Conservation (phyloP, 129 eudicot species). For the sunflower (Helianthus annuus) region DNA sequence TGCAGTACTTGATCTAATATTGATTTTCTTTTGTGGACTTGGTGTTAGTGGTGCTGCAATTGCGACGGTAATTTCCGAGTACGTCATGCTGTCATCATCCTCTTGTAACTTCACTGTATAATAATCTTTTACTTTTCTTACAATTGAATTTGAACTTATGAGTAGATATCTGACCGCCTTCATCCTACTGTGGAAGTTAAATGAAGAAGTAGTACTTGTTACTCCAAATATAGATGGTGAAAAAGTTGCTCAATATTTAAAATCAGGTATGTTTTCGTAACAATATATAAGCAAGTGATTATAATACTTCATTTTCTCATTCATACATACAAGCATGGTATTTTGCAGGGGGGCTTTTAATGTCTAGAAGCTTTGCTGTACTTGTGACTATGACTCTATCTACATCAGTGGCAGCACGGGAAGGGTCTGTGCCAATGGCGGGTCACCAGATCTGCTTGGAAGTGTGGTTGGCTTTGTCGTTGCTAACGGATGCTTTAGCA, state of each 20-base stretch:
- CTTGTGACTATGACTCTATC: constrained; percentile 75
- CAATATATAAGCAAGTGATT: background rate
- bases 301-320: background rate
- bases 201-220: constrained; percentile 61
- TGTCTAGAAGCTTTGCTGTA: constrained; percentile 76
- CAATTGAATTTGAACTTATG: constrained; percentile 14
- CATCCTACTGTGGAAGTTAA: constrained; percentile 87
- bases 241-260: constrained; percentile 62
- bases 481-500: constrained; percentile 96
- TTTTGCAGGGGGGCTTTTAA: constrained; percentile 70
- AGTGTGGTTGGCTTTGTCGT: constrained; percentile 91
- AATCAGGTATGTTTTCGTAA: constrained; percentile 64
- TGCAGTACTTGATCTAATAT: constrained; percentile 66
- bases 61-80: constrained; percentile 99
- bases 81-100: constrained; percentile 73
- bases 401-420: constrained; percentile 92
- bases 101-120: constrained; percentile 18
- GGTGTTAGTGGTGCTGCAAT: constrained; percentile 95
- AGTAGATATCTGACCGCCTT: constrained; percentile 79
- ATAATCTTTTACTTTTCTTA: constrained; percentile 15
- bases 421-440: constrained; percentile 89
- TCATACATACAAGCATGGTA: background rate
- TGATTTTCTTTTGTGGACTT: constrained; percentile 59
- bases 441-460: constrained; percentile 86
- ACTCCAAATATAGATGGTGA: constrained; percentile 65